phyloP scores from a whole-genome alignment of 108 stramenopile genomes.

The Pseudonitzschia pungens region DNA sequence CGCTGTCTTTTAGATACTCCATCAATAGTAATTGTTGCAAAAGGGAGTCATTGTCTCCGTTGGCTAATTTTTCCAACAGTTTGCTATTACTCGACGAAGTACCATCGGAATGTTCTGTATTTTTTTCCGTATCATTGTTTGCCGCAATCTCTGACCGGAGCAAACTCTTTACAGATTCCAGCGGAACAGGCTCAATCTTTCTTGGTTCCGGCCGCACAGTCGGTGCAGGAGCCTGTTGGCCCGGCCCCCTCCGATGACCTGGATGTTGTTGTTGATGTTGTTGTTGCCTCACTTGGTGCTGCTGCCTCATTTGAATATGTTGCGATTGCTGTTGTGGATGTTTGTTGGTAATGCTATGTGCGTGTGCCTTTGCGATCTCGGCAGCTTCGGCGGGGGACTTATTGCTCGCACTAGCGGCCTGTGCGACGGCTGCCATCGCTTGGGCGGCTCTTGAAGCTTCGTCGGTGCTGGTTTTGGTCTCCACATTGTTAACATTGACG shows the following conservation, averaged over 20 bases:
- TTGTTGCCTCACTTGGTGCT: slow-evolving; percentile 42
- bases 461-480: background rate
- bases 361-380: slow-evolving; percentile 43
- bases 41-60: slow-evolving; percentile 50
- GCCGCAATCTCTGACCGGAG: slow-evolving; percentile 24
- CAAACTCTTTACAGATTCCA: slow-evolving; percentile 35
- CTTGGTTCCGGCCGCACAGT: slow-evolving; percentile 33
- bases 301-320: slow-evolving; percentile 41
- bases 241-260: slow-evolving; percentile 11
- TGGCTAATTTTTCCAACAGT: slow-evolving; percentile 27
- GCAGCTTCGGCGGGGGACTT: slow-evolving; percentile 55
- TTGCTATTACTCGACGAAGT: background rate
- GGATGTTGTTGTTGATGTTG: too few species aligned
- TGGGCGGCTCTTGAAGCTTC: slow-evolving; percentile 35
- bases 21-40: slow-evolving; percentile 50
- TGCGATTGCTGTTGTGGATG: slow-evolving; percentile 39
- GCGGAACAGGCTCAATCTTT: slow-evolving; percentile 27
- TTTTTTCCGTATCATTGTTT: background rate
- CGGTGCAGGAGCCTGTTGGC: slow-evolving; percentile 8
- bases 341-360: slow-evolving; percentile 33
- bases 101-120: background rate
- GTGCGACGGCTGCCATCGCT: slow-evolving; percentile 50
- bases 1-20: slow-evolving; percentile 35
- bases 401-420: slow-evolving; percentile 49
- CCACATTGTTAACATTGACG: background rate